Base-by-base conservation (phyloP, 768 basidiomycete species). In the Tylopilus balloui region DNA sequence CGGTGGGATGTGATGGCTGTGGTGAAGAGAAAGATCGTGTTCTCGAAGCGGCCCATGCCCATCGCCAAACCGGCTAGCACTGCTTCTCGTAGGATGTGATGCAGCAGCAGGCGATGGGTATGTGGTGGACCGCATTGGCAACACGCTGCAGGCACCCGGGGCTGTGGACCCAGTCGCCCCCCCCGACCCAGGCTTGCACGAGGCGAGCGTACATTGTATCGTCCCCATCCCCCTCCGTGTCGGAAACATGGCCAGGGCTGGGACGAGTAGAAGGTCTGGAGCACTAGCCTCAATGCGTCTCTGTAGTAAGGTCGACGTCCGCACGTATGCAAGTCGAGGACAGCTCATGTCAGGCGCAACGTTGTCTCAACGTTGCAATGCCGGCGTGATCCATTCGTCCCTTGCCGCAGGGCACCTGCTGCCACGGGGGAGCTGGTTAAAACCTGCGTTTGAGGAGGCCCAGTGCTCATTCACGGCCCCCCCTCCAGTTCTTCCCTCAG, bases 21-120 rank as follows among this genome's bases (percentile, higher is more conserved):
- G 40, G 83, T 92, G 36, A 89, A 81, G 68, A 79, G 81, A 53
- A 93, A 93, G 63, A 80, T 93, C 24, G 75, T 89, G 13, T 93
- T 93, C 61, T 77, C 86, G 32, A 92, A 88, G 61, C 72, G 90
- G 36, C 91, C 88, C 0, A 88, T 88, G 77, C 89, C 88, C 1
- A 73, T 89, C 35, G 71, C 76, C 40, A 68, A 67, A 42, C 61
- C 54, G 2, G 57, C 42, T 19, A 63, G 56, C 54, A 47, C 54
- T 25, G 53, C 55, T 45, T 60, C 61, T 43, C 51, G 54, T 29
- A 57, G 45, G 50, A 34, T 34, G 44, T 61, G 23, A n/a, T n/a
- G n/a, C n/a, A 41, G 2, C 11, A 36, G 12, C 10, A 14, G 11
- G 15, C n/a, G n/a, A 15, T 32, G 14, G 34, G n/a, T 17, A 25